Base-by-base conservation (phyloP, 2,329 filamentous ascomycete species). In the Colletotrichum costaricense region DNA sequence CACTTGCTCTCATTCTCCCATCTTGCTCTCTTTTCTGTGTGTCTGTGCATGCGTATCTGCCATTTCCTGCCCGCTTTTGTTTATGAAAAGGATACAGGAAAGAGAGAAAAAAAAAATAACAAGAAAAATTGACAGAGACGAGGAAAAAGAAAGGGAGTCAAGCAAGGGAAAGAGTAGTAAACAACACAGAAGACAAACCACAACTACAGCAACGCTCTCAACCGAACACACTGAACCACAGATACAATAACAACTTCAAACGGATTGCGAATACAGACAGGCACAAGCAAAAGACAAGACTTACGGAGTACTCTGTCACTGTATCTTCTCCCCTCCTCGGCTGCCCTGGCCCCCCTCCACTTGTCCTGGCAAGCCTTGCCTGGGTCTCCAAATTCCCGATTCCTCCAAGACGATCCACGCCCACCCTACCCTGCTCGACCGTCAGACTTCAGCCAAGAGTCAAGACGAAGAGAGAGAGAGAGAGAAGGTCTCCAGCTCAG, bases 301-400 rank as follows among this genome's bases (percentile, higher is more conserved):
- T 28, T 7, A 28, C n/a, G n/a, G n/a, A n/a, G n/a, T n/a, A n/a
- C 54, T 24, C 26, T 58, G 26, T 49, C 42, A 42, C 38, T 19
- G 14, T 42, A 8, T 49, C 42, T 49, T 19, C 19, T 19, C 42
- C 8, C 42, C 0, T 90, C 89, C 76, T 84, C 86, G 0, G 88
- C 88, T 2, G 86, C 90, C 0, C 90, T 90, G 72, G 58, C 81
- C 90, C 0, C 86, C 89, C 73, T 83, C 84, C 24, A 88, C 88
- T 0, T 35, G 79, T 83, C n/a, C 88, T 89, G 75, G 84, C 79
- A 1, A 78, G 81, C 12, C 38, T 42, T 42, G 38, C 16, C 38
- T n/a, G 42, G 14, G 59, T 46, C 59, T n/a, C 16, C 26, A 56
- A 24, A 56, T 56, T 56, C 54, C 54, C 54, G 26, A 56, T 49